Evolutionary conservation across 805 yeast species (phyloP).

Genomic region (Candida insectalens): DNA sequence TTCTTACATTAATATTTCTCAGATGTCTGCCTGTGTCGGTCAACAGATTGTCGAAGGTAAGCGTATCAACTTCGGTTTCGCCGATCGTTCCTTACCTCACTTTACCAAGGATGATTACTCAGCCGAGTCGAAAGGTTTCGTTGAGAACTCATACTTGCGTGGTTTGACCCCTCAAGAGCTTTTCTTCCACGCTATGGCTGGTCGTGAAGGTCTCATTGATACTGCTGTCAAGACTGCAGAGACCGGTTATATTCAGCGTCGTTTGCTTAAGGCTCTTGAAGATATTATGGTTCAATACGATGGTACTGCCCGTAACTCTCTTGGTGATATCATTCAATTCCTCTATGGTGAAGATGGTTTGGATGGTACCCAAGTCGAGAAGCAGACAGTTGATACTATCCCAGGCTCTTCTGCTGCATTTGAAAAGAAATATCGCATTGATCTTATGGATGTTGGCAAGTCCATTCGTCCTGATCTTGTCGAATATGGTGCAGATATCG

Average conservation of each 20-base stretch:
- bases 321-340: slow-evolving; percentile 94
- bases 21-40: slow-evolving; percentile 99
- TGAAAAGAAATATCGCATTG: slow-evolving; percentile 77
- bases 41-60: slow-evolving; percentile 99
- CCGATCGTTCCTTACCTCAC: slow-evolving; percentile 94
- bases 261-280: slow-evolving; percentile 90
- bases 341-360: slow-evolving; percentile 98
- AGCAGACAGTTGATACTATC: slow-evolving; percentile 89
- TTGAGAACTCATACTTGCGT: slow-evolving; percentile 92
- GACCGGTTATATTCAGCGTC: slow-evolving; percentile 97
- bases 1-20: slow-evolving; percentile 96
- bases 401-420: slow-evolving; percentile 85
- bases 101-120: slow-evolving; percentile 97
- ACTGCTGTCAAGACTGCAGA: slow-evolving; percentile 99
- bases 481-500: slow-evolving; percentile 84
- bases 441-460: slow-evolving; percentile 57
- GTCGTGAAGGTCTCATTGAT: slow-evolving; percentile 99
- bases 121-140: slow-evolving; percentile 97
- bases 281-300: slow-evolving; percentile 63
- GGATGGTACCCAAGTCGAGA: slow-evolving; percentile 97
- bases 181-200: slow-evolving; percentile 99
- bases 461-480: slow-evolving; percentile 62
- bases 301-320: slow-evolving; percentile 95
- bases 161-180: slow-evolving; percentile 98
- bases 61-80: slow-evolving; percentile 96